Evolutionary conservation across 2,329 filamentous ascomycete species (phyloP), one percentile per base, ranked within the genome.

Genomic region (Aspergillus oerlinghausenensis): DNA sequence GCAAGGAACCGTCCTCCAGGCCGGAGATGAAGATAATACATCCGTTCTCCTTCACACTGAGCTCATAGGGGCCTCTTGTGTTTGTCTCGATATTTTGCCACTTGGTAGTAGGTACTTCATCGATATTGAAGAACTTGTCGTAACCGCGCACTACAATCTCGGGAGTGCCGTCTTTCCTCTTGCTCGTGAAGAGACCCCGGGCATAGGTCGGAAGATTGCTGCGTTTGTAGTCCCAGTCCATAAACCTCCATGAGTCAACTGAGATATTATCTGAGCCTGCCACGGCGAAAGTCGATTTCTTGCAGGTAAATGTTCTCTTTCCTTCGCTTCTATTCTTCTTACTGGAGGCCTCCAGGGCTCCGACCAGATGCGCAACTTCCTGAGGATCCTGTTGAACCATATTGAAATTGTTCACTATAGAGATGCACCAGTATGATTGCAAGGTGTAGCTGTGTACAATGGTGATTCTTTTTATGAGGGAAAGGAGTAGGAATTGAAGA

Each of bases 11-110:
- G 67, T 97, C 92, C 67, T 95, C 90, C 23, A 99, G 80, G 14
- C 92, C 94, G 17, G 92, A 88, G 48, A 99, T 86, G 78, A 99
- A 99, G 65, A 99, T 97, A 74, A 99, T 99, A 74, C 94, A 99
- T n/a, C 94, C 94, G 68, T 99, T 99, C 75, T 99, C 94, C 77
- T 99, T 99, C 52, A 97, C 85, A 56, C 92, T 97, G 55, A 99
- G 79, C 75, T 99, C 94, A 67, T 97, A 99, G 0, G 94, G 94
- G 0, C 91, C 92, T 61, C 84, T 79, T 0, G 94, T 97, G 55
- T 88, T 82, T 28, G 76, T 75, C 69, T 88, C 80, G 58, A 99
- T 90, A 67, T 88, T 89, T 17, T 79, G 73, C 94, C 94, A 99
- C 66, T 87, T 83, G 3, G 94, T 99, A 62, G 88, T 85, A 49